Conservation (phyloP, 495 filamentous ascomycete species). For the Paragyromitra xinjiangensis region DNA sequence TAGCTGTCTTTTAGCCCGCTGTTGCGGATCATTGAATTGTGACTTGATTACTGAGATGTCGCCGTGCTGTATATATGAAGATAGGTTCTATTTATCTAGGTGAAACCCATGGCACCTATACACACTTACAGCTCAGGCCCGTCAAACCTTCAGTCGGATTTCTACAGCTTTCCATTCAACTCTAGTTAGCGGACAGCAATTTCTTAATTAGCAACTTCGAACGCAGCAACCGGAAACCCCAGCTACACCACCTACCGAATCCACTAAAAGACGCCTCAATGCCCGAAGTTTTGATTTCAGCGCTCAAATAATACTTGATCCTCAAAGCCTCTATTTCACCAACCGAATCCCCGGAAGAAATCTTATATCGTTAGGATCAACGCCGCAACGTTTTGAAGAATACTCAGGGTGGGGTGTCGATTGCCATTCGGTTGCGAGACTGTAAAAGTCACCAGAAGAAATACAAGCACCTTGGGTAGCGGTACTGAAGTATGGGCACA, state of each 20-base stretch:
- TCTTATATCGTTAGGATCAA: neutral
- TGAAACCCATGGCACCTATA: neutral
- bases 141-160: neutral
- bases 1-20: neutral
- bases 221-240: neutral
- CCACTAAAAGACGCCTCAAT: neutral
- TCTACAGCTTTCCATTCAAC: neutral
- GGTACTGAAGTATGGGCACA: too few species aligned
- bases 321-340: neutral
- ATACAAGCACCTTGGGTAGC: neutral
- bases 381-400: neutral
- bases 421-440: neutral
- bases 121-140: neutral
- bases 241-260: neutral
- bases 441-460: neutral
- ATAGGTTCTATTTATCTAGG: slow-evolving; percentile 5
- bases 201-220: neutral
- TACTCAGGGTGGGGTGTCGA: neutral
- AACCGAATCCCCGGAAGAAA: neutral
- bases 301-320: neutral
- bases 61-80: neutral
- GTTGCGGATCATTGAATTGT: neutral
- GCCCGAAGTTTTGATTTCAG: too few species aligned
- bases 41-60: neutral
- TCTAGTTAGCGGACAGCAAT: neutral